Conservation (phyloP, 1,284 basidiomycete species). For the Pseudozyma hubeiensis region DNA sequence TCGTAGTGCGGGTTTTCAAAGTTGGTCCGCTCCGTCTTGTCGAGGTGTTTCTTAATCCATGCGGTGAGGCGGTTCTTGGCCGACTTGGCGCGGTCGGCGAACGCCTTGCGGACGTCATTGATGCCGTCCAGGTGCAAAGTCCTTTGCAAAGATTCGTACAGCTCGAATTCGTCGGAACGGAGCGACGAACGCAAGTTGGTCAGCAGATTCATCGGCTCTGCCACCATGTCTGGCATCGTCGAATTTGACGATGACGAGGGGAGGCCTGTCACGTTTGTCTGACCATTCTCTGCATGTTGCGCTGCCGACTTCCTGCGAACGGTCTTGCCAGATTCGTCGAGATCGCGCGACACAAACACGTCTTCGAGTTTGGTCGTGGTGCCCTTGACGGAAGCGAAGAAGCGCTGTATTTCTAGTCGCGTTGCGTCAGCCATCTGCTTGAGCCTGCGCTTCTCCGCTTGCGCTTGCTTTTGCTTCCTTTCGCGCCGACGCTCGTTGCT, state of each 20-base stretch:
- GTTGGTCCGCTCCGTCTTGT: conserved; percentile 42
- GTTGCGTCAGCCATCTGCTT: conserved; percentile 41
- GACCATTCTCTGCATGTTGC: background rate
- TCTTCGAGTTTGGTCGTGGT: conserved; percentile 49
- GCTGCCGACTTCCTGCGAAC: conserved; percentile 35
- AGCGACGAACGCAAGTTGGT: conserved; percentile 41
- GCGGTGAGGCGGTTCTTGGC: conserved; percentile 54
- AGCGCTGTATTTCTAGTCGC: conserved; percentile 59
- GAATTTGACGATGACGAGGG: conserved; percentile 11
- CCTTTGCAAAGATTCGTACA: conserved; percentile 55
- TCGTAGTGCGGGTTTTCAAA: conserved; percentile 40
- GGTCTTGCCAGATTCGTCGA: conserved; percentile 57
- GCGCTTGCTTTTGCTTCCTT: conserved; percentile 25
- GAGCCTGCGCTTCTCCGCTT: conserved; percentile 26
- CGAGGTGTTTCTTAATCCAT: conserved; percentile 60
- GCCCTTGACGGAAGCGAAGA: conserved; percentile 56
- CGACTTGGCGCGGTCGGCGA: conserved; percentile 56
- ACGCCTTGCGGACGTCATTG: conserved; percentile 59
- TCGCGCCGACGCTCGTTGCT: conserved; percentile 26
- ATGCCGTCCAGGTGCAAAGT: conserved; percentile 37
- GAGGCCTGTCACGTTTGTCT: background rate
- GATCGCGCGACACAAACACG: conserved; percentile 56
- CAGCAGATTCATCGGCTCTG: conserved; percentile 48
- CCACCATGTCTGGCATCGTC: conserved; percentile 22
- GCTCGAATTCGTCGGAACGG: conserved; percentile 56